Conservation (phyloP, 306 rosid species). For the Cyamopsis tetragonoloba region DNA sequence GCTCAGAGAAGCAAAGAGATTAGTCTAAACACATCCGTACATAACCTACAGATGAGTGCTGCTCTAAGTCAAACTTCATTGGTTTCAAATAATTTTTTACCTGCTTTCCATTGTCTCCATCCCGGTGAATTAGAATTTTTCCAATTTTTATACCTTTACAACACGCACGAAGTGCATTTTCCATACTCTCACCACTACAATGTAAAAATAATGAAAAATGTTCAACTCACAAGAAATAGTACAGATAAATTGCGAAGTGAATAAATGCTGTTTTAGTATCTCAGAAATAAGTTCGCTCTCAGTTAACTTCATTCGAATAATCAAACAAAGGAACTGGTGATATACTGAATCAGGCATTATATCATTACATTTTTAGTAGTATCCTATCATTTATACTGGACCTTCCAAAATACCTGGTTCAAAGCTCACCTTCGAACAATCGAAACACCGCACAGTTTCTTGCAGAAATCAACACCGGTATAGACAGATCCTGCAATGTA, state of each 20-base stretch:
- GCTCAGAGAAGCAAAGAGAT: constrained; percentile 34
- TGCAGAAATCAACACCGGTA: constrained; percentile 98
- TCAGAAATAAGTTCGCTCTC: too few relatives aligned
- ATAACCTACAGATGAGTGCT: not conserved
- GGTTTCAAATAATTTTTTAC: constrained; percentile 31
- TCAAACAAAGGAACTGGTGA: constrained; percentile 4
- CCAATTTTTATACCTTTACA: constrained; percentile 99
- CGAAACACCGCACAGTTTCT: constrained; percentile 94
- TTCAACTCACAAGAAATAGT: not conserved
- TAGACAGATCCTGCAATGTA: constrained; percentile 69
- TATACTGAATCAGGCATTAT: too few relatives aligned
- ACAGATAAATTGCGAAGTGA: not conserved
- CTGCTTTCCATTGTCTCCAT: constrained; percentile 96
- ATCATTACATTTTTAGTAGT: constrained; percentile 5
- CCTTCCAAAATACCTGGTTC: constrained; percentile 42
- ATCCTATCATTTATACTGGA: constrained; percentile 15
- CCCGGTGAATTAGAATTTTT: constrained; percentile 95
- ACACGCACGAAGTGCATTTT: constrained; percentile 94
- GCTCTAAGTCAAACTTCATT: constrained; percentile 3
- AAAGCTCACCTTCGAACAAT: constrained; percentile 91
- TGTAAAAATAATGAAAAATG: constrained; percentile 30
- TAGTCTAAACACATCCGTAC: not conserved
- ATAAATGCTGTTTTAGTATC: not conserved
- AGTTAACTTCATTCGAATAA: too few relatives aligned
- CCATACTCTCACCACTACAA: constrained; percentile 98